Conservation (phyloP, 192 early-diverging fungal genomes). For the Phlyctochytrium planicorne region DNA sequence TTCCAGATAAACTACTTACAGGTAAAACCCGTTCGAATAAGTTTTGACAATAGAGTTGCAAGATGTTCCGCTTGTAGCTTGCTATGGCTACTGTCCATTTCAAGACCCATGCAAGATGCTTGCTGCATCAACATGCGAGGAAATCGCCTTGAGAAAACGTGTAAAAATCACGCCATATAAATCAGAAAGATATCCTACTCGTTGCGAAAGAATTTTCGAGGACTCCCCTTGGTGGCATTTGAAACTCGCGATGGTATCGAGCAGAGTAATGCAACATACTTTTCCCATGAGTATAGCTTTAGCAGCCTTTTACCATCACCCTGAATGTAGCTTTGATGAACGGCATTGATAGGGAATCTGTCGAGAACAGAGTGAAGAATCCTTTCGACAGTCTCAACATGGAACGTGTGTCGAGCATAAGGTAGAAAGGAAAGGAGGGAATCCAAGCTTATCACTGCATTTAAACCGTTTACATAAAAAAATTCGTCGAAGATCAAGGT, state of each 20-base stretch:
- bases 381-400: background rate
- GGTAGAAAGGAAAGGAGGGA: background rate
- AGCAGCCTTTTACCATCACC: background rate
- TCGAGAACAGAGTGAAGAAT: background rate
- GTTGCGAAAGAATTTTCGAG: background rate
- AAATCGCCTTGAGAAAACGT: background rate
- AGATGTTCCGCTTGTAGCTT: background rate
- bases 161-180: background rate
- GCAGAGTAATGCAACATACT: background rate
- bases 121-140: background rate
- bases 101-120: background rate
- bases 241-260: background rate
- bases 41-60: no score
- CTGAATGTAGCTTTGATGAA: background rate
- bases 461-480: background rate
- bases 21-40: no score
- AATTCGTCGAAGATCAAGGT: background rate
- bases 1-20: no score
- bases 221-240: background rate
- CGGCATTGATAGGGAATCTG: background rate
- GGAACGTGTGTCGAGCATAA: background rate
- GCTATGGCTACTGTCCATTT: background rate
- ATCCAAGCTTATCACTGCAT: background rate
- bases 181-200: background rate
- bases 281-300: background rate